These are phyloP conservation scores for Corymbia calophylla DNA, from an alignment of 441 rosid genomes.

Conservation along the genomic window DNA sequence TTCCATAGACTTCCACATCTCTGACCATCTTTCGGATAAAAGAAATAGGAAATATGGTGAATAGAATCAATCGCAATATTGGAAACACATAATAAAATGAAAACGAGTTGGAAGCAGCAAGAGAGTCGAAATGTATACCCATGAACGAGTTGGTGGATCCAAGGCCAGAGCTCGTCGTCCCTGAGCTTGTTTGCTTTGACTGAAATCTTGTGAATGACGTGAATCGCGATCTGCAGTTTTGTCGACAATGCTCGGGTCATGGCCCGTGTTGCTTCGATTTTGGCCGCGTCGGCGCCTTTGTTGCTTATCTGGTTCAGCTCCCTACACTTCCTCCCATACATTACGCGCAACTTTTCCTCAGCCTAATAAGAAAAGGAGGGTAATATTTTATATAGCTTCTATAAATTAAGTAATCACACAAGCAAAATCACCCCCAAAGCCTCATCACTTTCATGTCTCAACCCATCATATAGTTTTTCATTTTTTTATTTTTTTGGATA, in stretches of 20 bases:
- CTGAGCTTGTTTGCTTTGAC: constrained; percentile 31
- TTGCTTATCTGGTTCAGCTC: constrained; percentile 26
- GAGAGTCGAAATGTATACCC: constrained; percentile 17
- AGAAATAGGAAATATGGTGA: neutral
- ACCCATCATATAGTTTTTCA: neutral
- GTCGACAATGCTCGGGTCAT: constrained; percentile 27
- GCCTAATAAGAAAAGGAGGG: constrained; percentile 18
- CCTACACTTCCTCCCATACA: constrained; percentile 31
- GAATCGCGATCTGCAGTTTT: constrained; percentile 38
- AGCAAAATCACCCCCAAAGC: neutral
- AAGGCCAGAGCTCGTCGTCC: constrained; percentile 51
- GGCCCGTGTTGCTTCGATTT: constrained; percentile 23
- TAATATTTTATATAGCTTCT: neutral
- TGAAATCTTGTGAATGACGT: constrained; percentile 42
- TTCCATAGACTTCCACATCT: constrained; percentile 52
- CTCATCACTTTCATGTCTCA: neutral
- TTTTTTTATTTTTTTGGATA: neutral
- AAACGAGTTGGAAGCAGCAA: neutral
- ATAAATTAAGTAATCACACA: neutral
- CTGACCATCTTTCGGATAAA: constrained; percentile 19
- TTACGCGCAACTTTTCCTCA: constrained; percentile 43
- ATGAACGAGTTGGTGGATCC: constrained; percentile 28
- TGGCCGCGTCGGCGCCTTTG: constrained; percentile 26
- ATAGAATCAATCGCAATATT: neutral
- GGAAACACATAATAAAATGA: neutral